Evolutionary conservation across 2,329 filamentous ascomycete genomes (phyloP), one percentile per base, ranked within the genome.

Genomic region (Fusarium tupiense): DNA sequence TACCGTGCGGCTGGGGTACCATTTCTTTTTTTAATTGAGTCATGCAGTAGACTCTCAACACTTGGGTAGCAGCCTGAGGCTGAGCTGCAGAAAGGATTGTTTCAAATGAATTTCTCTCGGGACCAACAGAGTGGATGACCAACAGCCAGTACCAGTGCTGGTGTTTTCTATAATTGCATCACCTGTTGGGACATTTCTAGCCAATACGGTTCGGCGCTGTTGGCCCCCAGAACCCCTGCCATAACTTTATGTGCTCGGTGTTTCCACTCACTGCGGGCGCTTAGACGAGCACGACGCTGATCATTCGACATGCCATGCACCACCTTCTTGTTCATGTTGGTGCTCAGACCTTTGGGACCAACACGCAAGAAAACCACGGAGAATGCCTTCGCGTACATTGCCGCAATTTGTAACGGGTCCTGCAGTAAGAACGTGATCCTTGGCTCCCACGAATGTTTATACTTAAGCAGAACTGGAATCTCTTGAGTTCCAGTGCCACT

Each of bases 401-500:
- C 4, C 7, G 29, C 31, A 33, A 12, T 52, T 52, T 10, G 2
- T 7, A 2, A 24, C 19, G 29, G 3, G 16, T 5, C 6, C 22
- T 8, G 7, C 22, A 3, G 2, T 13, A 33, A n/a, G 10, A 19
- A 3, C 3, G 1, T 33, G 31, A 3, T 47, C 2, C 19, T 47
- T 14, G 19, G 20, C 3, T 29, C 12, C 13, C 2, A 22, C 11
- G 8, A 29, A 10, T 22, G 20, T 24, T 9, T 1, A 12, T 5
- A n/a, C 22, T n/a, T 35, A 5, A 50, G 29, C 22, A 14, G 29
- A 33, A 24, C 1, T 24, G 0, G 5, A n/a, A 9, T 52, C 8
- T 33, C 16, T 6, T 0, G 1, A 2, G 3, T 4, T 0, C 6
- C 4, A 47, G 9, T 16, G 8, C 0, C 7, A n/a, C 1, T 33